These are phyloP conservation scores for Trichocladium uniseriatum DNA, from an alignment of 495 filamentous ascomycete genomes.

Conservation along the genomic window DNA sequence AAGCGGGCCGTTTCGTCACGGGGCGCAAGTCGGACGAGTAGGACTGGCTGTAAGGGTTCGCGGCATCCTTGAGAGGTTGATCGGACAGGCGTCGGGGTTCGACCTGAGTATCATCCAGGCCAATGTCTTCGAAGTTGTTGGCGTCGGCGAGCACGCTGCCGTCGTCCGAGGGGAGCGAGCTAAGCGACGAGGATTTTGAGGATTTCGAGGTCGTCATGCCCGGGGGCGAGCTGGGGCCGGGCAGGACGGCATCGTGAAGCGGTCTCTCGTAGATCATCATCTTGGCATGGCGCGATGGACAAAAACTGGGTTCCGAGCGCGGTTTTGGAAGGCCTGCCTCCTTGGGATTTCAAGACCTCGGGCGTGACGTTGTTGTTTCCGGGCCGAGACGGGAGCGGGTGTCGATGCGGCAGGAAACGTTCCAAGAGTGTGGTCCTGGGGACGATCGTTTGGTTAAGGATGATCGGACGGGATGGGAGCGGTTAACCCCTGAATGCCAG, in stretches of 20 bases:
- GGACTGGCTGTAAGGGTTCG: slow-evolving; percentile 34
- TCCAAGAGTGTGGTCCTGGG: slow-evolving; percentile 12
- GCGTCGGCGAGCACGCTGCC: slow-evolving; percentile 58
- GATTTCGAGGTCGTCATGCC: slow-evolving; percentile 78
- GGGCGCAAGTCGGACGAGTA: slow-evolving; percentile 35
- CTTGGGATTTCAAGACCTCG: not conserved
- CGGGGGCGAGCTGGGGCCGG: slow-evolving; percentile 68
- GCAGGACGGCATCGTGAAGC: slow-evolving; percentile 35
- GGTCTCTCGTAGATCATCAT: slow-evolving; percentile 50
- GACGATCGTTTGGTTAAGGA: slow-evolving; percentile 9
- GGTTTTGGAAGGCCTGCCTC: slow-evolving; percentile 1
- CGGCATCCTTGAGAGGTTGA: slow-evolving; percentile 35
- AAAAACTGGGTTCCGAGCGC: no score
- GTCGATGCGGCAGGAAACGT: slow-evolving; percentile 18
- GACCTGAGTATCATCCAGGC: slow-evolving; percentile 54
- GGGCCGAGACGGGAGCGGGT: not conserved
- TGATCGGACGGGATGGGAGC: slow-evolving; percentile 14
- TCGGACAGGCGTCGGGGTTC: slow-evolving; percentile 35
- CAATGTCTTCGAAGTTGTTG: slow-evolving; percentile 88
- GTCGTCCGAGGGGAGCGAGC: slow-evolving; percentile 62
- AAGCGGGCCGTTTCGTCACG: slow-evolving; percentile 28
- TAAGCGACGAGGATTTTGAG: slow-evolving; percentile 83
- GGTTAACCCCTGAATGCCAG: slow-evolving; percentile 18
- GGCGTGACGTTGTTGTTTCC: slow-evolving; percentile 5
- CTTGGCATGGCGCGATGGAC: slow-evolving; percentile 16